Conservation (phyloP, 148 eudicot species). For the Dysphania ambrosioides region DNA sequence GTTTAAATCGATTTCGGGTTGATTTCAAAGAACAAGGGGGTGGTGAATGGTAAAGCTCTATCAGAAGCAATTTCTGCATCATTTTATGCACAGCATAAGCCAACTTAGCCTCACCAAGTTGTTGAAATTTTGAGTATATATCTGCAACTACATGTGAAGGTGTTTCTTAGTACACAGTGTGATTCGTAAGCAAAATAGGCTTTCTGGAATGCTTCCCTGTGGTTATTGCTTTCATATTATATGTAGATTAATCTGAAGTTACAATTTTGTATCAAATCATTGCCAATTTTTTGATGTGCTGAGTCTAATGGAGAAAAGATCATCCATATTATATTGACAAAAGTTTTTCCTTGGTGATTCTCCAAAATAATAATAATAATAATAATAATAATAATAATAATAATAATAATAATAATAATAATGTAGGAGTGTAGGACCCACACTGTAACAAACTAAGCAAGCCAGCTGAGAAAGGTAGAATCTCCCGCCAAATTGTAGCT, state of each 20-base stretch:
- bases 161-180: background rate
- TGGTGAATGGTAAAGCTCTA: conserved; percentile 74
- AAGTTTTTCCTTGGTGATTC: too few relatives aligned
- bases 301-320: background rate
- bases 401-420: too few relatives aligned
- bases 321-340: too few relatives aligned
- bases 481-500: background rate
- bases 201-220: background rate
- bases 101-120: conserved; percentile 29
- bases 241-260: background rate
- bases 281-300: background rate
- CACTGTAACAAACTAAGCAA: background rate
- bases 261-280: background rate
- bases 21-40: conserved; percentile 80
- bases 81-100: conserved; percentile 72
- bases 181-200: conserved; percentile 3
- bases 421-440: background rate
- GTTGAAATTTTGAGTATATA: background rate
- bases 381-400: too few relatives aligned
- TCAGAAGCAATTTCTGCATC: conserved; percentile 49
- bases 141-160: conserved; percentile 5
- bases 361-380: too few relatives aligned
- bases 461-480: too few relatives aligned
- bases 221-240: background rate
- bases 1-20: conserved; percentile 76